Evolutionary conservation across 306 rosid species (phyloP), one percentile per base, ranked within the genome.

Genomic region (Cucumis hystrix): DNA sequence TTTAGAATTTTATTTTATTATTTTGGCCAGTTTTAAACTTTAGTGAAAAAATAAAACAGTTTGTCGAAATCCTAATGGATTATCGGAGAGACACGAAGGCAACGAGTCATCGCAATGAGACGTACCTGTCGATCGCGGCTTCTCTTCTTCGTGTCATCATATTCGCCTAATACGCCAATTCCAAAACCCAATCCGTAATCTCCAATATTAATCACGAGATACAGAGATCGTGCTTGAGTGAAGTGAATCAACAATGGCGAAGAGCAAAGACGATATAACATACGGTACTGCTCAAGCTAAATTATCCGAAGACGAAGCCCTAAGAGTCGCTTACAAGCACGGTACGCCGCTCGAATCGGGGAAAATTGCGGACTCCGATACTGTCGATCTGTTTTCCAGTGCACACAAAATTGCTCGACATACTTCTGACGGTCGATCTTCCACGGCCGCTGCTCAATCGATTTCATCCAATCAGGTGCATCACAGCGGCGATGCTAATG

Each of bases 281-380:
- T 68, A 68, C 56, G 74, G 74, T 6, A 85, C 91, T 40, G 13
- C 90, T 60, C 96, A 90, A n/a, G 89, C 91, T 15, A 86, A 80
- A 75, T 43, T 83, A 54, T 55, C 79, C 8, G 92, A 84, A 21
- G 92, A 92, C 37, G 92, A 90, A 80, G 85, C 81, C 6, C 10
- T 80, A 57, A 88, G 90, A n/a, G 87, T 87, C 15, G 84, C 54
- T 3, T 83, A 88, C 82, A 81, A 78, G 80, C 87, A 86, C 75
- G 92, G 88, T 6, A 84, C 86, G 0, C 96, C 97, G 40, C 87
- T 87, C 47, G 94, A 90, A 86, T 96, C 77, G 18, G 96, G 93
- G 1, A 92, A 81, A 74, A 87, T 90, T 21, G 87, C 89, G 11
- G 90, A 90, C 1, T 87, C 91, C 52, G 83, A 90, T 47, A 79